Evolutionary conservation across 176 grass and related monocot genomes (phyloP).

Genomic region (Rhynchospora pubera): DNA sequence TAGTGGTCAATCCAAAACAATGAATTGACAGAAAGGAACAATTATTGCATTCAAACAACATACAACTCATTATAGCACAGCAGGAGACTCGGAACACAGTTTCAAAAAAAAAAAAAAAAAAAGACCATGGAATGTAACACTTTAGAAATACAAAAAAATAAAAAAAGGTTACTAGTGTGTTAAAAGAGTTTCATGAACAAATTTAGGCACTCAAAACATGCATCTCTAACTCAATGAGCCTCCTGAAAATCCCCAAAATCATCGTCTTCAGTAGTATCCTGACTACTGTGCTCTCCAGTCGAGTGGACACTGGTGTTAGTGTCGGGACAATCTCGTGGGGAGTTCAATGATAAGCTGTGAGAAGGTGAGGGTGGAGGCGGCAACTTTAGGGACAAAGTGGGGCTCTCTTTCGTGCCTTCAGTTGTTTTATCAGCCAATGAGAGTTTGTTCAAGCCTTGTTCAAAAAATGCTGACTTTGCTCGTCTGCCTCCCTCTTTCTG

Average conservation of each 20-base stretch:
- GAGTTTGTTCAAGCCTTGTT: constrained; percentile 77
- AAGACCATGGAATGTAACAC: not conserved
- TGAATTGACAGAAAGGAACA: not conserved
- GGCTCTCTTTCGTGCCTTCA: constrained; percentile 40
- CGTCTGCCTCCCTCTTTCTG: constrained; percentile 56
- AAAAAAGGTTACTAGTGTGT: constrained; percentile 16
- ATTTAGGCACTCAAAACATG: constrained; percentile 20
- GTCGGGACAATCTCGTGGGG: constrained; percentile 21
- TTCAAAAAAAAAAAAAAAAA: not conserved
- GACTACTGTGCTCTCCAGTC: constrained; percentile 25
- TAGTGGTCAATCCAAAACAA: not conserved
- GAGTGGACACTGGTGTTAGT: not conserved
- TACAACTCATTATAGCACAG: not conserved
- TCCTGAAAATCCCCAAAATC: constrained; percentile 96
- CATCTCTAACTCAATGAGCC: constrained; percentile 51
- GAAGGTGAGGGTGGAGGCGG: constrained; percentile 61
- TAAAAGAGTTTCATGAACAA: constrained; percentile 16
- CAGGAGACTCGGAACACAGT: not conserved
- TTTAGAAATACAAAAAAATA: not conserved
- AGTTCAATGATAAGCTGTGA: constrained; percentile 50
- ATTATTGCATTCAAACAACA: not conserved
- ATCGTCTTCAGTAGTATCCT: constrained; percentile 43
- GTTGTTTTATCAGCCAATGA: constrained; percentile 36
- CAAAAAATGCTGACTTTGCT: constrained; percentile 56
- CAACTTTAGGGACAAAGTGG: constrained; percentile 58